phyloP scores from a whole-genome alignment of 2,329 filamentous ascomycete species.

The Chaetomiaceae sp. region DNA sequence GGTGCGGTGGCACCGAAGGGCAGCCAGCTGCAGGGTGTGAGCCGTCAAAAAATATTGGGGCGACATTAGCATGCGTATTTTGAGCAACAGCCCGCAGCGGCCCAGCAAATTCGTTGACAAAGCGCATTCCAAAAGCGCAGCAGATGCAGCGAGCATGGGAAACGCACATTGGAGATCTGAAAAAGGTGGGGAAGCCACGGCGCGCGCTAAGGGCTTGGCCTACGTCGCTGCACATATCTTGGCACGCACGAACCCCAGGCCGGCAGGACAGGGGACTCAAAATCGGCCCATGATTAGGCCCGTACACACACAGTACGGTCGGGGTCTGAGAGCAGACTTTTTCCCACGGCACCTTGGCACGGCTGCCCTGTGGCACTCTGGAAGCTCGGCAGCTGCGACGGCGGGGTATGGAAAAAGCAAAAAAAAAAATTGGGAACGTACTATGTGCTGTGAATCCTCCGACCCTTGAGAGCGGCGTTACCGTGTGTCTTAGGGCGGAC shows the following conservation, averaged over 20 bases:
- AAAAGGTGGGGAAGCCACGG: constrained; percentile 14
- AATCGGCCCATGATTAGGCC: constrained; percentile 21
- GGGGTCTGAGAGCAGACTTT: constrained; percentile 15
- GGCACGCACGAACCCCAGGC: constrained; percentile 9
- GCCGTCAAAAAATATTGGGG: constrained; percentile 12
- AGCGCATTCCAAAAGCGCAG: constrained; percentile 10
- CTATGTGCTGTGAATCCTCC: too few relatives aligned
- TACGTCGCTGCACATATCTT: constrained; percentile 17
- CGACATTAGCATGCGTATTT: constrained; percentile 6
- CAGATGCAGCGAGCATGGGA: constrained; percentile 11
- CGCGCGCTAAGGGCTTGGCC: constrained; percentile 23
- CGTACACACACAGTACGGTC: neutral
- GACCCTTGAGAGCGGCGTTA: neutral
- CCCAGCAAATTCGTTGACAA: constrained; percentile 11
- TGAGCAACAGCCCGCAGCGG: constrained; percentile 8
- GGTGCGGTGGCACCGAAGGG: constrained; percentile 7
- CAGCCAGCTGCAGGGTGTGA: constrained; percentile 2
- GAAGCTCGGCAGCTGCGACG: neutral
- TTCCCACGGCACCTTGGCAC: constrained; percentile 4
- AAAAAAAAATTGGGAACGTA: too few relatives aligned
- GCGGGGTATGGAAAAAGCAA: neutral
- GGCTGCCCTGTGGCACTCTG: neutral
- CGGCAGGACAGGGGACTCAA: constrained; percentile 12
- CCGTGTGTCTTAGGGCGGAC: neutral
- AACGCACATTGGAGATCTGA: constrained; percentile 16